Evolutionary conservation across 768 basidiomycete genomes (phyloP), one percentile per base, ranked within the genome.

Genomic region (Fomitopsis serialis): DNA sequence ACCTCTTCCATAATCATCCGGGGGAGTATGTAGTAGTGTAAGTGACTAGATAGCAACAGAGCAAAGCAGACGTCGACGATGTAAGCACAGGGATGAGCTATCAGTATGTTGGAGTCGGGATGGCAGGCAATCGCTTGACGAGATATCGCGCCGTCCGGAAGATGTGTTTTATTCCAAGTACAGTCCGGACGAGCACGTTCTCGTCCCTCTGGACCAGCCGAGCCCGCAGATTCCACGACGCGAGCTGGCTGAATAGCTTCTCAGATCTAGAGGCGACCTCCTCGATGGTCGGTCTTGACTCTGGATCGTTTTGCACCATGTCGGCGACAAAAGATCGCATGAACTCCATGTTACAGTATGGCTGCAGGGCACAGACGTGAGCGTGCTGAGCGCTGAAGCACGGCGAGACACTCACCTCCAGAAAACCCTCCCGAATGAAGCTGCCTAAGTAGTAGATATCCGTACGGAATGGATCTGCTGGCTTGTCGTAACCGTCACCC

Each of bases 301-400:
- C 32, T 1, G 72, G 70, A 35, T 71, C 66, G 0, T 64, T 56
- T 40, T 67, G 58, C 0, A 63, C 58, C 72, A 70, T 94, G 17
- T 52, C 43, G n/a, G 49, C 52, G 3, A 70, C 57, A 3, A 73
- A 59, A 1, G 56, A 53, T 9, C 25, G 17, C 57, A 72, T 63
- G 54, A 73, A 71, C 6, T 68, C 67, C 12, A 72, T 54, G 0
- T 63, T 63, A 9, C 42, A 22, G 27, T 57, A 61, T 37, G 48
- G 52, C 62, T 66, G 56, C 25, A 3, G 29, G 13, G 12, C 9
- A 17, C 19, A 23, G 19, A 12, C n/a, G 8, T 29, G 11, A 8
- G 19, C 21, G 35, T 23, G 12, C 37, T n/a, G n/a, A n/a, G n/a
- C n/a, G n/a, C n/a, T n/a, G n/a, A n/a, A 49, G 2, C 0, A 22